Evolutionary conservation across 2,329 filamentous ascomycete genomes (phyloP), one percentile per base, ranked within the genome.

Genomic region (Amphichorda felina): DNA sequence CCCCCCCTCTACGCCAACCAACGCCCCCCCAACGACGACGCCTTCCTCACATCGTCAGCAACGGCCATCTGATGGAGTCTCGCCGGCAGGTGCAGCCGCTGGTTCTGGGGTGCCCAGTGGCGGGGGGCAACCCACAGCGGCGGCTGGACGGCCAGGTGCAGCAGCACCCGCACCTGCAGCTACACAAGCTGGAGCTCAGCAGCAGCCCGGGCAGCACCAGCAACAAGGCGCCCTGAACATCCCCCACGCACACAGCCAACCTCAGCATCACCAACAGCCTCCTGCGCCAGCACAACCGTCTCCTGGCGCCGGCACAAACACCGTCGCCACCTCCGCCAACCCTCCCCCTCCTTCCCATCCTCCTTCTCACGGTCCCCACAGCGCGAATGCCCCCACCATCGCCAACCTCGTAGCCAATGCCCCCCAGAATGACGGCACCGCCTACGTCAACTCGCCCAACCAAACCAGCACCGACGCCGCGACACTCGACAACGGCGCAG

Each of bases 351-450:
- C 24, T 8, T 8, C 24, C n/a, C n/a, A n/a, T n/a, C n/a, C n/a
- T n/a, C n/a, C 21, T 6, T 24, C 21, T 10, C 21, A 10, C 10
- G 21, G 10, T 24, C 21, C 21, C 10, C 6, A 6, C 6, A 24
- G 21, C 21, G 6, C 21, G 21, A 24, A 6, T 24, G 13, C 27
- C 15, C 27, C 27, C 13, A 13, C 13, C 24, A n/a, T 26, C 50
- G 91, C 91, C 64, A 80, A 79, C 51, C 88, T 89, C 59, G 70
- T 93, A 47, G 87, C 91, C 61, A 79, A 91, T 51, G 68, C 44
- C 31, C 46, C 49, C 35, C 50, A 55, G 42, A 50, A 69, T 52
- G 66, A 69, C 49, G 58, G 55, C 43, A 41, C 57, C 49, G 59
- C 37, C 19, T 11, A 17, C 36, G 30, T 14, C 38, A 28, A 30